A percentile compares a stretch with the other conserved stretches of the same genome.
These are phyloP conservation scores for Eucalyptus camaldulensis DNA, from an alignment of 345 rosid genomes.

Conservation along the genomic window DNA sequence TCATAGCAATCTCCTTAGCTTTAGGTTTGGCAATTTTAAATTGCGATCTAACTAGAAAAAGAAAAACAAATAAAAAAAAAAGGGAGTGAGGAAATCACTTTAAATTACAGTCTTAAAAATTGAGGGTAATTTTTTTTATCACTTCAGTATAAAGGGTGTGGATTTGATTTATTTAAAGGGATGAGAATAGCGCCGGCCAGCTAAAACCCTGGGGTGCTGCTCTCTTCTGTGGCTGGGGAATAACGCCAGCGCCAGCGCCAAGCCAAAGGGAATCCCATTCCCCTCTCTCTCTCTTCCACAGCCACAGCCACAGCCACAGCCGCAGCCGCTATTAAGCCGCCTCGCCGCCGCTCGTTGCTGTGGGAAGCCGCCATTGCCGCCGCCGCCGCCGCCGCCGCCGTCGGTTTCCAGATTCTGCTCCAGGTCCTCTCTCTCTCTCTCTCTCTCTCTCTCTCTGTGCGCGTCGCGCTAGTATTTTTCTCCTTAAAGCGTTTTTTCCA, in stretches of 20 bases:
- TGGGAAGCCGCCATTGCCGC: neutral
- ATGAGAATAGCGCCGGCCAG: too few species aligned
- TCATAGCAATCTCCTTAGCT: fast-evolving
- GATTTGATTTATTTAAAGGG: too few species aligned
- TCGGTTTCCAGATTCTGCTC: neutral
- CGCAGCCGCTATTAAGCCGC: neutral
- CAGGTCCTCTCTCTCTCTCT: neutral
- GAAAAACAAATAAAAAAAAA: too few species aligned
- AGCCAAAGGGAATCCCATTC: neutral
- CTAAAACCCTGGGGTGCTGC: neutral
- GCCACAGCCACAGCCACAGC: neutral
- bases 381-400: neutral
- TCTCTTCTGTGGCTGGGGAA: neutral
- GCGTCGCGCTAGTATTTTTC: neutral
- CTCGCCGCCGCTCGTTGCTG: neutral
- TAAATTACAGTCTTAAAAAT: too few species aligned
- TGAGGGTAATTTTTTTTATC: too few species aligned
- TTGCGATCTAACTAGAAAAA: too few species aligned
- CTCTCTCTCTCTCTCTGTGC: neutral
- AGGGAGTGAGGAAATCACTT: too few species aligned
- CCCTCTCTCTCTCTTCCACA: neutral
- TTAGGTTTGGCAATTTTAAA: too few species aligned
- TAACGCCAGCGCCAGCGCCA: neutral
- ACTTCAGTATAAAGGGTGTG: too few species aligned
- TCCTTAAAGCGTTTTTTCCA: neutral